Conservation (phyloP, 306 rosid species). For the Trifolium dubium region DNA sequence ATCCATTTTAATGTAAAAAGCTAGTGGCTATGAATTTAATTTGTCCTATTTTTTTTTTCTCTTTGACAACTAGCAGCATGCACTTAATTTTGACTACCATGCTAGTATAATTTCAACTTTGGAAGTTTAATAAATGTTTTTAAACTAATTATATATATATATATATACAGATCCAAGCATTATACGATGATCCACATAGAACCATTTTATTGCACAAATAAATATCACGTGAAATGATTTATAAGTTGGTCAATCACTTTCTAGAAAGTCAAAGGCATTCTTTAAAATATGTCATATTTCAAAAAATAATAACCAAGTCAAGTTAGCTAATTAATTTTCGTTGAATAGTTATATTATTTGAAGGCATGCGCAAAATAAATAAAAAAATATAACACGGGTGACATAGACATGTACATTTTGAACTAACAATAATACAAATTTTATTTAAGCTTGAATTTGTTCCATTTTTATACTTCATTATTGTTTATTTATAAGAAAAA, state of each 20-base stretch:
- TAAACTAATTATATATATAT: not conserved
- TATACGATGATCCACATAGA: not conserved
- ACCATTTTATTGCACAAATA: not conserved
- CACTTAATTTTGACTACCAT: too few species aligned
- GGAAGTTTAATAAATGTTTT: not conserved
- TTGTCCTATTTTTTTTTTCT: too few species aligned
- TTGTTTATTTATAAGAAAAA: too few species aligned
- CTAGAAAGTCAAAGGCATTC: not conserved
- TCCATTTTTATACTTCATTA: too few species aligned
- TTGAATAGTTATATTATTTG: too few species aligned
- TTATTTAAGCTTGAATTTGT: too few species aligned
- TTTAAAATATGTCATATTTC: not conserved
- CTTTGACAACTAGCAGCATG: too few species aligned
- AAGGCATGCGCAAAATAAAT: not conserved
- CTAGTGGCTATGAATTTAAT: too few species aligned
- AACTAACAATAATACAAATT: too few species aligned
- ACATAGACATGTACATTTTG: conserved; percentile 3
- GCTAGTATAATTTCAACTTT: not conserved
- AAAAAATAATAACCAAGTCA: conserved; percentile 2
- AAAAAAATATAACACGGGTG: not conserved
- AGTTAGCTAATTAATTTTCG: not conserved
- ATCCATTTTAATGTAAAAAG: too few species aligned
- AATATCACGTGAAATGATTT: not conserved
- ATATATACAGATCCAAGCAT: too few species aligned
- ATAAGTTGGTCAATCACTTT: not conserved